Percentiles rank a stretch among this genome's conserved stretches.
These are phyloP conservation scores for Phaffia australis DNA, from an alignment of 768 basidiomycete genomes.

Conservation along the genomic window DNA sequence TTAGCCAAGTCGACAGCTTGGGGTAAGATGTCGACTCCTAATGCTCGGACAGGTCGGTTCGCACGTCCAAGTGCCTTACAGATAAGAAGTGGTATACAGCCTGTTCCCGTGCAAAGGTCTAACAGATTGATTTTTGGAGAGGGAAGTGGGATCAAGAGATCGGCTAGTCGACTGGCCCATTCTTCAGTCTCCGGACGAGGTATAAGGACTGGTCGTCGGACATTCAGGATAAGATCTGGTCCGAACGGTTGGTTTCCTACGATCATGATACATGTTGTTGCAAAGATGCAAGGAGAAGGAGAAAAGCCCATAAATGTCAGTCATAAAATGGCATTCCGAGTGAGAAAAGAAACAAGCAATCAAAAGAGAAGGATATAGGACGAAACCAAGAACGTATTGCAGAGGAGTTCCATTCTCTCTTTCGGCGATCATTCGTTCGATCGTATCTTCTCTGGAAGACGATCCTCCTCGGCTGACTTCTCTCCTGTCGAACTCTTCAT, in stretches of 20 bases:
- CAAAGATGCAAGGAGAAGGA: neutral
- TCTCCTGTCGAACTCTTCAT: neutral
- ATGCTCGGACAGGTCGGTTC: constrained; percentile 34
- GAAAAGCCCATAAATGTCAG: too few relatives aligned
- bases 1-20: constrained; percentile 48
- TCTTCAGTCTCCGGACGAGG: constrained; percentile 91
- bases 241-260: constrained; percentile 83
- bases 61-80: neutral
- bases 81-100: constrained; percentile 80
- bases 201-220: constrained; percentile 72
- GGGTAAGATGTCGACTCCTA: constrained; percentile 58
- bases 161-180: constrained; percentile 55
- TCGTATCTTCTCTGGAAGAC: too few relatives aligned
- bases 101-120: constrained; percentile 88
- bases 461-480: too few relatives aligned
- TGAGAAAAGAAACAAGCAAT: neutral
- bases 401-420: neutral
- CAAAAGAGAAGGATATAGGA: neutral
- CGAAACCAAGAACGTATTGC: constrained; percentile 47
- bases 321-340: constrained; percentile 4
- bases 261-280: neutral
- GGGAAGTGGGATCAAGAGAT: constrained; percentile 31
- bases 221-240: constrained; percentile 50
- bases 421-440: neutral
- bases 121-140: constrained; percentile 34